Evolutionary conservation across 345 rosid species (phyloP).

Genomic region (Citrus inodora): DNA sequence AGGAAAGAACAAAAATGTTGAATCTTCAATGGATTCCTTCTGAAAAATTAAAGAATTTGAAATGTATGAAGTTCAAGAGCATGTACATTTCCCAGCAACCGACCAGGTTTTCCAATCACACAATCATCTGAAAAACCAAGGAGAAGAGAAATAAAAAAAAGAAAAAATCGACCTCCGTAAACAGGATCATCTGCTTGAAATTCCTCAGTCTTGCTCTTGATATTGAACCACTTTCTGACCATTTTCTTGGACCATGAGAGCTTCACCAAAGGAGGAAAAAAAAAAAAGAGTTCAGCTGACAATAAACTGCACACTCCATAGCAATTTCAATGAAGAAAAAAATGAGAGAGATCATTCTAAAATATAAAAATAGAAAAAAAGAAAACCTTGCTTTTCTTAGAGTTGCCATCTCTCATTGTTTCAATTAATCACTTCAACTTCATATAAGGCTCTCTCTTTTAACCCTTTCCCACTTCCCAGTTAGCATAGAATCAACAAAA

Average conservation of each 20-base stretch:
- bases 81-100: constrained; percentile 15
- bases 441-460: constrained; percentile 31
- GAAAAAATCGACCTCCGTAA: constrained; percentile 49
- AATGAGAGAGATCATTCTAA: background rate
- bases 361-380: background rate
- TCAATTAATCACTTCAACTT: constrained; percentile 23
- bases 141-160: background rate
- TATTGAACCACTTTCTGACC: constrained; percentile 89
- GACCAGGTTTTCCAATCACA: constrained; percentile 8
- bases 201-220: constrained; percentile 84
- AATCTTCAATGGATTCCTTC: constrained; percentile 10
- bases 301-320: constrained; percentile 8
- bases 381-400: constrained; percentile 90
- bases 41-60: background rate
- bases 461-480: constrained; percentile 8
- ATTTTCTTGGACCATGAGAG: constrained; percentile 93
- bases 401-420: constrained; percentile 82
- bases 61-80: background rate
- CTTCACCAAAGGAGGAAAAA: constrained; percentile 39
- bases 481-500: constrained; percentile 22
- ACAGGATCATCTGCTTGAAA: constrained; percentile 78
- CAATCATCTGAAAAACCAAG: constrained; percentile 10
- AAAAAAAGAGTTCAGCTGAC: background rate
- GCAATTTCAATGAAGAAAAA: background rate
- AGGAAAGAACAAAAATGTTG: constrained; percentile 2